Evolutionary conservation across 257 asterid genomes (phyloP), one percentile per base, ranked within the genome.

Genomic region (Jacaranda copaia): DNA sequence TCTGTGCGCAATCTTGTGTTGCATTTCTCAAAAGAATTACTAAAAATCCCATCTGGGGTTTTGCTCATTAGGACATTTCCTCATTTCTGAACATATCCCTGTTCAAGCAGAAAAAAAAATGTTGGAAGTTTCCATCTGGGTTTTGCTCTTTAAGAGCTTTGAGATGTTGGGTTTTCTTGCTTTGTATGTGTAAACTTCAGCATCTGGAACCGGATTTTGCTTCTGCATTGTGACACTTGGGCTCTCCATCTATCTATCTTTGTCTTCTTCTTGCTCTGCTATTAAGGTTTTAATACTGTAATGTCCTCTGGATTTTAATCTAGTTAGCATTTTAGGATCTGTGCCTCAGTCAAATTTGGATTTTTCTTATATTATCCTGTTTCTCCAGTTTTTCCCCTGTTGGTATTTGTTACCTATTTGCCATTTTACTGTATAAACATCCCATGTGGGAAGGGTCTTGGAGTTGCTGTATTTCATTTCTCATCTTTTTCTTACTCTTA

Each of bases 281-380:
- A 63, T 6, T 20, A 6, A 53, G 46, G 16, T 52, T 70, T 61
- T 68, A 20, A 48, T 42, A 5, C 39, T 55, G 57, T 75, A 43
- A 48, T 35, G 58, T 61, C 8, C 38, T 36, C 18, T 57, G 25
- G 65, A 53, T 75, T 57, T 18, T 68, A 25, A 70, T 67, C 52
- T 52, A 73, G 52, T 46, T 57, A 38, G 70, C 81, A 76, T 83
- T 82, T 77, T 65, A 78, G 84, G 87, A 87, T 84, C 85, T 82
- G 66, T 59, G 55, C 63, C 49, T 58, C 32, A 46, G 62, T 82
- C 49, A n/a, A 12, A 61, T 73, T 62, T 45, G 15, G 36, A 62
- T 73, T 72, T 36, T 63, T 25, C 13, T 19, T 58, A 2, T 32
- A 45, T 18, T 66, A n/a, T 61, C 55, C 43, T 69, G 77, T 62